Conservation (phyloP, 768 basidiomycete species). For the Leccinum broughii region DNA sequence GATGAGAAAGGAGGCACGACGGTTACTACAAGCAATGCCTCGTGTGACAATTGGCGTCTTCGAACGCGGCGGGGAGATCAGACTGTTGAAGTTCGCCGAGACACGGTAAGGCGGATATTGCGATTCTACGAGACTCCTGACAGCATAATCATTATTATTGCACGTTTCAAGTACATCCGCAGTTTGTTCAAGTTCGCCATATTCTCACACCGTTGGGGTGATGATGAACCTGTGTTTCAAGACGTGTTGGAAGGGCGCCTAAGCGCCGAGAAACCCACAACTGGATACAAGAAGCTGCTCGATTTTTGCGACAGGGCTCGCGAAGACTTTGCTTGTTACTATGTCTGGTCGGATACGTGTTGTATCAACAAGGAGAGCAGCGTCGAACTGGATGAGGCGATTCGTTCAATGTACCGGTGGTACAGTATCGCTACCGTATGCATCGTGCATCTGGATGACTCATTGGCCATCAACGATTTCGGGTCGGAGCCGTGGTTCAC, state of each 20-base stretch:
- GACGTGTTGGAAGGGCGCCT: constrained; percentile 5
- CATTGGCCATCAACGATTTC: constrained; percentile 12
- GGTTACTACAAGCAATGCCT: not conserved
- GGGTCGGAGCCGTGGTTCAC: constrained; percentile 23
- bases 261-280: constrained; percentile 2
- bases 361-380: constrained; percentile 29
- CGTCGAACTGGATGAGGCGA: constrained; percentile 32
- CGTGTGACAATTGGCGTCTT: not conserved
- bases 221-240: constrained; percentile 17
- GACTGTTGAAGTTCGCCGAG: not conserved
- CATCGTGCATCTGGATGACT: constrained; percentile 21
- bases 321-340: constrained; percentile 17
- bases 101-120: constrained; percentile 2
- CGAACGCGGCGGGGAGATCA: constrained; percentile 1
- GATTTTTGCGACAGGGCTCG: constrained; percentile 18
- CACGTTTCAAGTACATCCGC: constrained; percentile 7
- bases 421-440: constrained; percentile 26
- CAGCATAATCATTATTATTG: not conserved
- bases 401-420: constrained; percentile 33
- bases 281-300: constrained; percentile 20
- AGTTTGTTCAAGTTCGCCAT: constrained; percentile 19
- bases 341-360: constrained; percentile 29
- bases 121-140: not conserved
- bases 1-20: not conserved
- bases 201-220: constrained; percentile 26